Base-by-base conservation (phyloP, 768 basidiomycete genomes). In the Leccinum uliginosum region DNA sequence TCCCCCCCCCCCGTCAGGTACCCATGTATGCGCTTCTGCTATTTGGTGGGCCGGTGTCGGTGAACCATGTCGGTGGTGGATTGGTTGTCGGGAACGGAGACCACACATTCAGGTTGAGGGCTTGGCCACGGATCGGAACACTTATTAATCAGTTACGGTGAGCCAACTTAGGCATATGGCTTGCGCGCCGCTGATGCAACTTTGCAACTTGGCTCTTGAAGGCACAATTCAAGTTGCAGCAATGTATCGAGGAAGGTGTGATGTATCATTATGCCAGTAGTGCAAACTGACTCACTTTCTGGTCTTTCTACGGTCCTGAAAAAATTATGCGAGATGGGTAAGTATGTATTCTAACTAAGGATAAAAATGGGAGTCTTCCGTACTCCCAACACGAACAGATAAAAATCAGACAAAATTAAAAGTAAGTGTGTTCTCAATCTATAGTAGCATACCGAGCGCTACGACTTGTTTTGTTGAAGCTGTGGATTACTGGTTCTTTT, bases 101-200 rank as follows among this genome's bases (percentile, higher is more conserved):
- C 23, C 74, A 75, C 24, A 67, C 62, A 6, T 73, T 97, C 56
- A 85, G 81, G 64, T 68, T 96, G 59, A 83, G 79, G 54, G 90
- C 92, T 0, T 91, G 87, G 83, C 89, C 94, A n/a, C 81, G 93
- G 9, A 95, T 96, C 50, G 93, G 93, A 2, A 84, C 93, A 10
- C 79, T 97, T 27, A 88, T 92, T 43, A 93, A 93, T 65, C 91
- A 93, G 61, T 73, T 94, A 11, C 79, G 91, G 91, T 89, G 67
- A 59, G 77, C 70, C 23, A 19, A 38, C 2, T 23, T 34, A 32
- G n/a, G 30, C 4, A 23, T 9, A 55, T 24, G n/a, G 21, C 12
- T 15, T 35, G 27, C 5, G 4, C 23, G 34, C 1, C 6, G 45
- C 48, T 55, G 48, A 38, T 32, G 38, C 46, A 4, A 43, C 17